phyloP scores from a whole-genome alignment of 495 filamentous ascomycete species.

The Corynascus novoguineensis region DNA sequence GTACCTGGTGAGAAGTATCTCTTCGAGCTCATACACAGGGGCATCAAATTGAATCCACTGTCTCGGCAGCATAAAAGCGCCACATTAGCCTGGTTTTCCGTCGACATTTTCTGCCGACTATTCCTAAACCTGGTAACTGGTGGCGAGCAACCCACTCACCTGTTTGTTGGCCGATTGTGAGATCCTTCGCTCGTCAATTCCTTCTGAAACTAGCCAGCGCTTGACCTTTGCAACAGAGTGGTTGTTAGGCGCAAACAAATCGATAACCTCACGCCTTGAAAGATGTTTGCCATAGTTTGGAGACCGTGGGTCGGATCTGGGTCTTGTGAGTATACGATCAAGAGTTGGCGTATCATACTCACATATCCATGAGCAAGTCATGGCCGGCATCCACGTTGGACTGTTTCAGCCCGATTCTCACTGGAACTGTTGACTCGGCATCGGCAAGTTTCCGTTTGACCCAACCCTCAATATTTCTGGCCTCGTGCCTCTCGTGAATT shows the following conservation, averaged over 20 bases:
- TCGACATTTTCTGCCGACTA: too few species aligned
- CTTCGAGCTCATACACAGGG: constrained; percentile 47
- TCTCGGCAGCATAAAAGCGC: background rate
- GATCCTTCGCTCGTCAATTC: constrained; percentile 37
- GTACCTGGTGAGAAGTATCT: constrained; percentile 51
- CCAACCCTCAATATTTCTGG: constrained; percentile 26
- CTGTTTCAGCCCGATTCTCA: constrained; percentile 33
- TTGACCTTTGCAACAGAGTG: constrained; percentile 40
- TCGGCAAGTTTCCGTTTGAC: constrained; percentile 25
- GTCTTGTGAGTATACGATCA: constrained; percentile 56
- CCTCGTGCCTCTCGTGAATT: constrained; percentile 21
- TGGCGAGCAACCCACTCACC: constrained; percentile 24
- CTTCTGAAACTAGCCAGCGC: constrained; percentile 47
- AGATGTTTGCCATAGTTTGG: constrained; percentile 52
- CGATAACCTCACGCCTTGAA: constrained; percentile 42
- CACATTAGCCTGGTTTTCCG: constrained; percentile 8
- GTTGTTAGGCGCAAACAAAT: constrained; percentile 46
- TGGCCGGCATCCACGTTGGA: constrained; percentile 28
- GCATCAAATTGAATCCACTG: constrained; percentile 52
- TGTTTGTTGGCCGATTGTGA: constrained; percentile 26
- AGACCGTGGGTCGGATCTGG: constrained; percentile 65
- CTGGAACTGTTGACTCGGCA: constrained; percentile 25
- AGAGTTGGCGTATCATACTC: background rate
- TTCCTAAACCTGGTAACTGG: too few species aligned
- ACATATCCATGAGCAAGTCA: constrained; percentile 34